These are phyloP conservation scores for Blepharisma stoltei DNA, from an alignment of 73 alveolate species.

Conservation along the genomic window DNA sequence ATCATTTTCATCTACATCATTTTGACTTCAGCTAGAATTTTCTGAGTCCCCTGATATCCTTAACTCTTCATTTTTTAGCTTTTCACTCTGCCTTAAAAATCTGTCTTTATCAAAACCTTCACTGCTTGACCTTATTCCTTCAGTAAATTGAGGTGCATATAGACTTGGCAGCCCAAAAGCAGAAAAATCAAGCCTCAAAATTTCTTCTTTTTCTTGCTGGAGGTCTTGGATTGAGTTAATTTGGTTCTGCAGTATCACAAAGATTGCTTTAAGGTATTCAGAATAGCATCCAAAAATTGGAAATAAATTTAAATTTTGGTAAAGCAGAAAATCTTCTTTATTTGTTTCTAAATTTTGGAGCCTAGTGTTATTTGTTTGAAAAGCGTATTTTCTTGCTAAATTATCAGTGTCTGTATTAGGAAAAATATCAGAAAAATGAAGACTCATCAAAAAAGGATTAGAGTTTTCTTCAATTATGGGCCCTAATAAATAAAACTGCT, in stretches of 20 bases:
- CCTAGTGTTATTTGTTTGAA: background rate
- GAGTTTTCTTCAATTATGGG: background rate
- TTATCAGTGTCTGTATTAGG: background rate
- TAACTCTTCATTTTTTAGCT: no score
- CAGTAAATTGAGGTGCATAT: no score
- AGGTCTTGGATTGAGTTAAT: background rate
- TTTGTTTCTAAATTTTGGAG: background rate
- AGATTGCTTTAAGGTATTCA: background rate
- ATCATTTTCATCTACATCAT: no score
- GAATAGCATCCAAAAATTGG: background rate
- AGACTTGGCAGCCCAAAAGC: background rate
- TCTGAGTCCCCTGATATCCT: no score
- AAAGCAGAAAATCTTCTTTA: background rate
- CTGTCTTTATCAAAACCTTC: no score
- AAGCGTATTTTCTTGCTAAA: background rate
- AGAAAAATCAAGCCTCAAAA: background rate
- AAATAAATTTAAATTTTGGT: background rate
- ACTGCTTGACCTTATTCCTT: no score
- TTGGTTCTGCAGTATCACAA: background rate
- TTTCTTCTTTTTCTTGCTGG: slow-evolving; percentile 20
- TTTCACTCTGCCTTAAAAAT: no score
- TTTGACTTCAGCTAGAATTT: no score
- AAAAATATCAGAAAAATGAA: slow-evolving; percentile 8
- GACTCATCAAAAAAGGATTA: no score
- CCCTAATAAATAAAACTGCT: background rate